Percentiles rank a stretch among this genome's conserved stretches.
Evolutionary conservation across 2,329 filamentous ascomycete genomes (phyloP).

Genomic region (Fusarium austroafricanum): DNA sequence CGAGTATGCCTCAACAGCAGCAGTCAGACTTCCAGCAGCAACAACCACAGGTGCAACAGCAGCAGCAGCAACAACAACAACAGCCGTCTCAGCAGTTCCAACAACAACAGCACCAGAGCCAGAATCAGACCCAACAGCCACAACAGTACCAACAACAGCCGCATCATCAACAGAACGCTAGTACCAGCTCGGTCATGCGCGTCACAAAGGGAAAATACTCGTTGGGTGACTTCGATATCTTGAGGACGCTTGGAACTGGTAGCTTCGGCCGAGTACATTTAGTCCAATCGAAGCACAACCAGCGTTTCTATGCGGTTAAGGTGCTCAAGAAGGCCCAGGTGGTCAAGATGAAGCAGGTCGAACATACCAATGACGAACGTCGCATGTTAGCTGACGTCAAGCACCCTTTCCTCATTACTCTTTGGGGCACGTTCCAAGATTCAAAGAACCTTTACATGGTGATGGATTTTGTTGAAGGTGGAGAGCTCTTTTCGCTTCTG

Average conservation of each 20-base stretch:
- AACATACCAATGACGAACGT: constrained; percentile 98
- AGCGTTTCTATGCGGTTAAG: constrained; percentile 98
- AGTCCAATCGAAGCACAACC: constrained; percentile 97
- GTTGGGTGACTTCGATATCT: constrained; percentile 87
- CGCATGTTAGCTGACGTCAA: constrained; percentile 97
- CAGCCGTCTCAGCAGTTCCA: constrained; percentile 25
- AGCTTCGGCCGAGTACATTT: constrained; percentile 97
- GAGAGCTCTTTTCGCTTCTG: constrained; percentile 94
- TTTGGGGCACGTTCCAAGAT: constrained; percentile 99
- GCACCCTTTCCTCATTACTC: constrained; percentile 95
- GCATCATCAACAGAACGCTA: constrained; percentile 49
- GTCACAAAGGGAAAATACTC: constrained; percentile 98
- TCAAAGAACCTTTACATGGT: constrained; percentile 98
- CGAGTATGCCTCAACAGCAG: constrained; percentile 48
- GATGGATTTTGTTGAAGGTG: constrained; percentile 99
- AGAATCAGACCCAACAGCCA: constrained; percentile 39
- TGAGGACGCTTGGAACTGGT: constrained; percentile 93
- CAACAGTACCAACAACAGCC: constrained; percentile 46
- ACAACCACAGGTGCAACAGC: constrained; percentile 45
- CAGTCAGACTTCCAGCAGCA: constrained; percentile 46
- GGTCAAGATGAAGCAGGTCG: constrained; percentile 99
- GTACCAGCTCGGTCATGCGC: constrained; percentile 59
- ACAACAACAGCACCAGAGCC: constrained; percentile 30
- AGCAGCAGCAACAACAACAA: constrained; percentile 35
- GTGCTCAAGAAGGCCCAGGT: constrained; percentile 98